Evolutionary conservation across 352 stramenopile genomes (phyloP), one percentile per base, ranked within the genome.

Genomic region (Phytophthora vignae): DNA sequence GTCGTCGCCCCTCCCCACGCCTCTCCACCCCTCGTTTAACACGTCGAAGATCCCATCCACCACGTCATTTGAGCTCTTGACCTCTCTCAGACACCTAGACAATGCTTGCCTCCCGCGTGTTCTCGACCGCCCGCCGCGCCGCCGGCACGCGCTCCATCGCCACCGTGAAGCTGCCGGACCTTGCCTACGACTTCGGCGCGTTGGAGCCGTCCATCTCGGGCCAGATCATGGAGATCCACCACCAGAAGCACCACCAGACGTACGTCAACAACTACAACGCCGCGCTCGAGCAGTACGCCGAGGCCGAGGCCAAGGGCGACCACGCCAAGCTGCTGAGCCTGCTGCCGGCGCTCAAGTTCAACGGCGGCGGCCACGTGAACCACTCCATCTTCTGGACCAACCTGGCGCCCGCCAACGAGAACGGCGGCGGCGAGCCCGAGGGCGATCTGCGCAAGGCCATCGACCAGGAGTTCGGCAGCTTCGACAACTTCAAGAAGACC

Each of bases 381-480:
- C 98, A 99, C 83, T 98, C 95, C 60, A 96, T 99, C 69, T 99
- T 99, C 83, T 99, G 98, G 98, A 98, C 98, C 70, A 99, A 99
- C 83, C 77, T 99, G 50, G 87, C 91, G 27, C 91, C 92, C 3
- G 73, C 77, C n/a, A 83, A 64, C 46, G 66, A 94, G 56, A 90
- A 88, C 53, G 94, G 92, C 40, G 91, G 91, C 44, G 90, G 88
- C 38, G 87, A 95, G 60, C 91, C 92, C 22, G 74, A 88, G 12
- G 93, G 92, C 55, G 90, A 89, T 15, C 82, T 99, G 48, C 87
- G 83, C 54, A 85, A 93, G 33, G 91, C 92, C 36, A 98, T 99
- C 48, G 82, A 98, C 29, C 79, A 78, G 12, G 86, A 98, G 71
- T 99, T 99, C 75, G 94, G 96, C 65, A 90, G 78, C 67, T 92